phyloP scores from a whole-genome alignment of 2,329 filamentous ascomycete genomes.

The Phialophora chinensis region DNA sequence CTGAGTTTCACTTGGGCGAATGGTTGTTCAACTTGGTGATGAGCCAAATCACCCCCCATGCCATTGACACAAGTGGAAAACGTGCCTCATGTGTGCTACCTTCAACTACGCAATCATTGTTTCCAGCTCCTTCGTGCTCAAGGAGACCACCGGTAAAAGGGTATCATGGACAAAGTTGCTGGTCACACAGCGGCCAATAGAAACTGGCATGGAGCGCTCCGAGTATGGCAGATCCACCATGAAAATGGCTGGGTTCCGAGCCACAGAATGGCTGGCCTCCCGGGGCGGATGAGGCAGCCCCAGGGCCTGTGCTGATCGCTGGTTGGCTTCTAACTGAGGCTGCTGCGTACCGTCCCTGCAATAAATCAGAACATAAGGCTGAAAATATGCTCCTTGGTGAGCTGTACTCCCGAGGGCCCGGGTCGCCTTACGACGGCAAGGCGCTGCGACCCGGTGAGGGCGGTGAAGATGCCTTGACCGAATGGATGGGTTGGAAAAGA shows the following conservation, averaged over 20 bases:
- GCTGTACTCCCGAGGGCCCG: too few relatives aligned
- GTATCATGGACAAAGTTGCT: too few relatives aligned
- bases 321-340: slow-evolving; percentile 6
- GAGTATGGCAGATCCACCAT: slow-evolving; percentile 6
- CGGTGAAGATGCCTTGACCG: too few relatives aligned
- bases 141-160: slow-evolving; percentile 51
- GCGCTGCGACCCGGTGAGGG: too few relatives aligned
- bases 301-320: slow-evolving; percentile 9
- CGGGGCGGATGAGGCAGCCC: slow-evolving; percentile 5
- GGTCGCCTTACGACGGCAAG: too few relatives aligned
- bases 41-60: slow-evolving; percentile 50
- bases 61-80: slow-evolving; percentile 56
- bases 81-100: slow-evolving; percentile 58
- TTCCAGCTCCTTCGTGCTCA: slow-evolving; percentile 53
- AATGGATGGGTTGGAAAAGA: too few relatives aligned
- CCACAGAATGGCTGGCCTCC: slow-evolving; percentile 1
- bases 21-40: slow-evolving; percentile 52
- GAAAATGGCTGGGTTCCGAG: slow-evolving; percentile 6
- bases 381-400: too few relatives aligned
- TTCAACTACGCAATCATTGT: slow-evolving; percentile 55
- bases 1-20: slow-evolving; percentile 47
- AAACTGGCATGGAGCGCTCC: too few relatives aligned
- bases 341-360: too few relatives aligned
- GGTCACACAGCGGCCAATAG: too few relatives aligned
- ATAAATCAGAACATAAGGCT: too few relatives aligned